Conservation (phyloP, 345 rosid genomes). For the Dimocarpus longan region DNA sequence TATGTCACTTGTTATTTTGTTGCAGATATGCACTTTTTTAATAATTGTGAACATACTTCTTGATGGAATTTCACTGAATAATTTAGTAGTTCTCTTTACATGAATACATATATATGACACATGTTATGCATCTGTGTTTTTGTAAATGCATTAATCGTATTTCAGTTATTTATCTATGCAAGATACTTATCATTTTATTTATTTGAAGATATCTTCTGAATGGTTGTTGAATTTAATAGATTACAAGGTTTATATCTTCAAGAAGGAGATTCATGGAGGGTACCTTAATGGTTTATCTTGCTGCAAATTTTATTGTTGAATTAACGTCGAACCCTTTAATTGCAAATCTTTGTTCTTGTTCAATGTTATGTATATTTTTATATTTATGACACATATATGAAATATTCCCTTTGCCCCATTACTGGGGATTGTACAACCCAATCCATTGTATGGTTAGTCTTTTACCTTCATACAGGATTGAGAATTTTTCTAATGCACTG, state of each 20-base stretch:
- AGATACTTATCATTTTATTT: not conserved
- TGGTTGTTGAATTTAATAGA: no score
- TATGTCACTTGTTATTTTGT: not conserved
- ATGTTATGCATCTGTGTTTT: conserved; percentile 3
- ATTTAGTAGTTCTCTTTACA: not conserved
- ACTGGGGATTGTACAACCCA: not conserved
- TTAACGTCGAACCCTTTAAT: not conserved
- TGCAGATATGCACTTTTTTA: not conserved
- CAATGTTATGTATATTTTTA: no score
- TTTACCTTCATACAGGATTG: not conserved
- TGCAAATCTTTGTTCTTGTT: not conserved
- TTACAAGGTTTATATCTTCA: no score
- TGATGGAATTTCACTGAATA: not conserved
- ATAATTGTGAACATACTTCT: not conserved
- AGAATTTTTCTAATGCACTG: not conserved
- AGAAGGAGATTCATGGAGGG: not conserved
- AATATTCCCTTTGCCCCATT: not conserved
- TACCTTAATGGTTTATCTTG: not conserved
- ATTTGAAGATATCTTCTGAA: no score
- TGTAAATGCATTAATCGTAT: not conserved
- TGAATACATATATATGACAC: conserved; percentile 1
- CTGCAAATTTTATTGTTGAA: not conserved
- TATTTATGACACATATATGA: not conserved
- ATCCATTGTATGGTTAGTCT: not conserved
- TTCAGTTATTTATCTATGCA: not conserved